phyloP scores from a whole-genome alignment of 495 filamentous ascomycete genomes.

The Xylaria cubensis region DNA sequence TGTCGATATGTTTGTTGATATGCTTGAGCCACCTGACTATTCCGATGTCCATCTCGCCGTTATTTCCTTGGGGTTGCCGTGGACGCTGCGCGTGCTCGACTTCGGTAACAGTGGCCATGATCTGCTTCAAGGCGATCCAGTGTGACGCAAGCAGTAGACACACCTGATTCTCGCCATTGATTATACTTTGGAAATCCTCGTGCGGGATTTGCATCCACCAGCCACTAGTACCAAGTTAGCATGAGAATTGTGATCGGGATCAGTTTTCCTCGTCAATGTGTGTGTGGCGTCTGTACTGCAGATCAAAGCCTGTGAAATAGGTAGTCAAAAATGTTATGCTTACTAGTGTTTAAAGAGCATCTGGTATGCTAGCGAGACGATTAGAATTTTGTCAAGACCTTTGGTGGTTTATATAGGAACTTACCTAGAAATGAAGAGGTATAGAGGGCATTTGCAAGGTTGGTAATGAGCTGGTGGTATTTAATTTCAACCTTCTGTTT shows the following conservation, averaged over 20 bases:
- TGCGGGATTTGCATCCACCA: conserved; percentile 62
- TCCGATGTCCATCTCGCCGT: conserved; percentile 37
- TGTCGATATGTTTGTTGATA: conserved; percentile 51
- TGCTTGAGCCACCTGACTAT: conserved; percentile 49
- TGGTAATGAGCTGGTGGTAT: conserved; percentile 43
- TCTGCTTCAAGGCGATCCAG: conserved; percentile 63
- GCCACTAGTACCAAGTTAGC: conserved; percentile 20
- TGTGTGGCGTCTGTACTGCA: not conserved
- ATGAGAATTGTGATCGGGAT: not conserved
- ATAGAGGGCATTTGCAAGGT: conserved; percentile 42
- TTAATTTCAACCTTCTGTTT: conserved; percentile 39
- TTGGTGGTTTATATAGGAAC: not conserved
- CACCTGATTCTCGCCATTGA: conserved; percentile 56
- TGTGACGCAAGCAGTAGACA: conserved; percentile 61
- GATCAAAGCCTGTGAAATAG: not conserved
- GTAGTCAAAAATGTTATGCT: not conserved
- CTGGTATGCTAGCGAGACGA: conserved; percentile 42
- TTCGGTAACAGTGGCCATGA: conserved; percentile 58
- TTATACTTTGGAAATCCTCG: conserved; percentile 58
- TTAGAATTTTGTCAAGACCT: not conserved
- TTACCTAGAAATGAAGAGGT: conserved; percentile 43
- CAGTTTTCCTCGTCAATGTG: not conserved
- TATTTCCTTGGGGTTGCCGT: conserved; percentile 17
- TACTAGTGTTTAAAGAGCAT: conserved; percentile 46
- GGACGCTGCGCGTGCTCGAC: conserved; percentile 37